Evolutionary conservation across 2,329 filamentous ascomycete genomes (phyloP), one percentile per base, ranked within the genome.

Genomic region (Neonectria neomacrospora): DNA sequence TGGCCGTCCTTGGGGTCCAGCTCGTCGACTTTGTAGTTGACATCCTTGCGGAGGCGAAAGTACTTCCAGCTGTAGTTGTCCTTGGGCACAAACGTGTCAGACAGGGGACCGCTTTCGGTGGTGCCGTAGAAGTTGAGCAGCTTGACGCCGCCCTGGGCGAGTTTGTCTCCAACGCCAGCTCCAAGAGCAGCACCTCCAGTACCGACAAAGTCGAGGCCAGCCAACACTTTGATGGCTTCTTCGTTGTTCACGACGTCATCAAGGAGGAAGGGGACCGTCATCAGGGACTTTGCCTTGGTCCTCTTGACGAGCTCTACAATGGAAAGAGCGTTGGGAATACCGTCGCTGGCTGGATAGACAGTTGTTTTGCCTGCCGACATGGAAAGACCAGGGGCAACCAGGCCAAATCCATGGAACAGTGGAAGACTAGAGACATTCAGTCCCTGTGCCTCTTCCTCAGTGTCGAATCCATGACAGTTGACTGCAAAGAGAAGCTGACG

Each of bases 101-200:
- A 73, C 7, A 80, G 57, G 1, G 76, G 71, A 1, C 78, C 77
- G 2, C 74, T 71, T 58, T 80, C 78, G 1, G 77, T 80, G 3
- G 72, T 71, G 2, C 78, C 78, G 52, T 75, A 79, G 57, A 77
- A 73, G 61, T 78, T 78, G 26, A 80, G 65, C 1, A 80, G 56
- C 41, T 69, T 74, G 18, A 78, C 67, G 1, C 67, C 64, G 8
- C 63, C 64, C 3, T 66, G 48, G 5, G 61, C 65, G 7, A 79
- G 64, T 6, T 18, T 53, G 3, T 64, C 65, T 16, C 73, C 76
- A 11, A 73, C 69, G 2, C 62, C 66, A 1, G 67, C 47, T 6
- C 74, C 74, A 1, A 79, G 63, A 1, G 73, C 71, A 7, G 74
- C 77, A 1, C 77, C 77, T 2, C 77, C 77, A 7, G 72, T 64